Percentiles rank a stretch among this genome's conserved stretches.
Evolutionary conservation across 495 filamentous ascomycete genomes (phyloP).

Genomic region (Halenospora varia): DNA sequence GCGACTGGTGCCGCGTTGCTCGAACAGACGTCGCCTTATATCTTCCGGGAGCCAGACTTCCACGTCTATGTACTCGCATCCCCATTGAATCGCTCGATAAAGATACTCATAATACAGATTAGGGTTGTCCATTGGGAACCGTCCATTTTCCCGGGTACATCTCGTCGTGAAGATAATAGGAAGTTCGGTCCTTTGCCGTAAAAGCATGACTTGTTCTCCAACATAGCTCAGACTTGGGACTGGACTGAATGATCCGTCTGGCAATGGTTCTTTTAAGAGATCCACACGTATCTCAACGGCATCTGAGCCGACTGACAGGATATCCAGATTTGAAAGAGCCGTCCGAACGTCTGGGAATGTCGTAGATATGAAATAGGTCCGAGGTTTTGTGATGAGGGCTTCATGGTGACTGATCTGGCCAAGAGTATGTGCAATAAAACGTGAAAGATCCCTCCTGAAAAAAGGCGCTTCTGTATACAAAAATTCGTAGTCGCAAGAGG

Average conservation of each 20-base stretch:
- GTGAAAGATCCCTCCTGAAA: constrained; percentile 68
- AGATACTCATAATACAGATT: constrained; percentile 71
- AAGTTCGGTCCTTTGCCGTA: constrained; percentile 76
- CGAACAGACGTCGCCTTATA: constrained; percentile 61
- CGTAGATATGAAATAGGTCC: constrained; percentile 79
- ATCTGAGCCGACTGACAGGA: constrained; percentile 78
- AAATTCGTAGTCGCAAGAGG: constrained; percentile 75
- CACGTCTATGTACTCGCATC: constrained; percentile 83
- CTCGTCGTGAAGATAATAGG: constrained; percentile 85
- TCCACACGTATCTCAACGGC: constrained; percentile 81
- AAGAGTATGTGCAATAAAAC: constrained; percentile 72
- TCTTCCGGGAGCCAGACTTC: constrained; percentile 80
- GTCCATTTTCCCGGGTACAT: constrained; percentile 74
- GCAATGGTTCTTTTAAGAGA: constrained; percentile 67
- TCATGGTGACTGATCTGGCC: constrained; percentile 73
- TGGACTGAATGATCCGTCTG: constrained; percentile 46
- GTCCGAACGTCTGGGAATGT: constrained; percentile 83
- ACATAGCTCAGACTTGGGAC: constrained; percentile 80
- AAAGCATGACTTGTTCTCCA: constrained; percentile 76
- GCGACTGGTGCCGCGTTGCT: constrained; percentile 66
- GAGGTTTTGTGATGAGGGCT: constrained; percentile 65
- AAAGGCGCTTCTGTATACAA: constrained; percentile 68
- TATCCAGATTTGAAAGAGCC: constrained; percentile 79
- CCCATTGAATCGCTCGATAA: constrained; percentile 76
- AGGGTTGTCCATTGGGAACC: constrained; percentile 78